These are phyloP conservation scores for Monosporozyma servazzii DNA, from an alignment of 805 yeast species.

Conservation along the genomic window DNA sequence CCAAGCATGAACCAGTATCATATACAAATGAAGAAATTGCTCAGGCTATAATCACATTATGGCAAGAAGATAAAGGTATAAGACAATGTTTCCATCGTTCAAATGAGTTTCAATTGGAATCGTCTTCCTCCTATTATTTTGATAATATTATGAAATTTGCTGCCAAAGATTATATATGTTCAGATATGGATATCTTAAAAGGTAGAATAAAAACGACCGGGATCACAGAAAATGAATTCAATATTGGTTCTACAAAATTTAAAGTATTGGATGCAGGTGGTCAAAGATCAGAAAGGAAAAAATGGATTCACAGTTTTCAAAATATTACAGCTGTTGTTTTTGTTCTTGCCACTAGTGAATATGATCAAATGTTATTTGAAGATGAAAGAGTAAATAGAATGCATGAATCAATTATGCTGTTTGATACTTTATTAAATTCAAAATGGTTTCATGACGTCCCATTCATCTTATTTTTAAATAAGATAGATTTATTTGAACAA, in stretches of 20 bases:
- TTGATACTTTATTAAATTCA: conserved; percentile 76
- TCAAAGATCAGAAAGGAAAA: conserved; percentile 80
- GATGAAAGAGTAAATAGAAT: conserved; percentile 83
- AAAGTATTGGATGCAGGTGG: conserved; percentile 95
- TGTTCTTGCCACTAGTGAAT: conserved; percentile 84
- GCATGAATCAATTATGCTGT: conserved; percentile 80
- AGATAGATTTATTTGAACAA: conserved; percentile 68
- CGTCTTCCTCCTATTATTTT: conserved; percentile 74
- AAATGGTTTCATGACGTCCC: conserved; percentile 81
- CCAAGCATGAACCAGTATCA: conserved; percentile 2
- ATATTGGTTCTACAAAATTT: conserved; percentile 55
- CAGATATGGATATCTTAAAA: conserved; percentile 74
- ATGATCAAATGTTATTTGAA: conserved; percentile 85
- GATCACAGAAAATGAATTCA: conserved; percentile 76
- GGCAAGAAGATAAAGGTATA: conserved; percentile 67
- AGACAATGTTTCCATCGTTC: conserved; percentile 46
- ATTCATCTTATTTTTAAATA: conserved; percentile 80
- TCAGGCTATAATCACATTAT: conserved; percentile 54
- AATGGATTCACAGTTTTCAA: conserved; percentile 93
- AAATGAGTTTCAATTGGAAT: conserved; percentile 77
- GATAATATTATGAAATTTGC: conserved; percentile 61
- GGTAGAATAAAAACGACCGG: conserved; percentile 96
- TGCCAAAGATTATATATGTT: conserved; percentile 54
- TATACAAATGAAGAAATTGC: conserved; percentile 51
- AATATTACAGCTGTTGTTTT: conserved; percentile 81